phyloP scores from a whole-genome alignment of 176 grass and related monocot species.

The Aegilops tauschii region DNA sequence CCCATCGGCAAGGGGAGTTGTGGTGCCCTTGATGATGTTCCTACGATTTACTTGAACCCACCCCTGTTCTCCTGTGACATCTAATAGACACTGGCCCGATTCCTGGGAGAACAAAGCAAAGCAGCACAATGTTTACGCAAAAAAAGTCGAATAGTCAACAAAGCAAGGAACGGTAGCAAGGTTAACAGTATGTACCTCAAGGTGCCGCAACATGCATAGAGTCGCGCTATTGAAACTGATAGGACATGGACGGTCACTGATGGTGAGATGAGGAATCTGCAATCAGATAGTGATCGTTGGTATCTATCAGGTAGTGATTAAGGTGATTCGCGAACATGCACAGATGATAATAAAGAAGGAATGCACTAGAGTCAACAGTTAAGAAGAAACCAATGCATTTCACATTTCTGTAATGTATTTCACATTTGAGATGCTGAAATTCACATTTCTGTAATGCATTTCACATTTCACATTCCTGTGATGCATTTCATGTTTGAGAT shows the following conservation, averaged over 20 bases:
- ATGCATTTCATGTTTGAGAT: neutral
- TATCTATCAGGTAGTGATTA: constrained; percentile 17
- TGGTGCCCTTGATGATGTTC: neutral
- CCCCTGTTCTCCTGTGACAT: constrained; percentile 54
- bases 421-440: too few relatives aligned
- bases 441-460: too few relatives aligned
- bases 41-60: constrained; percentile 53
- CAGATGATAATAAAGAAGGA: constrained; percentile 15
- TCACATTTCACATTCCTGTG: too few relatives aligned
- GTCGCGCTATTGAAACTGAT: constrained; percentile 38
- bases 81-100: constrained; percentile 31
- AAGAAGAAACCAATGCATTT: neutral
- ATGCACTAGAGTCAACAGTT: neutral
- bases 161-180: constrained; percentile 9
- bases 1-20: constrained; percentile 40
- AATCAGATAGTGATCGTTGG: constrained; percentile 8
- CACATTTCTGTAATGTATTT: too few relatives aligned
- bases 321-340: neutral
- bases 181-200: constrained; percentile 54
- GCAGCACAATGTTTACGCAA: constrained; percentile 19
- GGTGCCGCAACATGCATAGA: constrained; percentile 49
- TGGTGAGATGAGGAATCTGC: constrained; percentile 51
- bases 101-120: constrained; percentile 17
- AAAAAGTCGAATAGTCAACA: constrained; percentile 10
- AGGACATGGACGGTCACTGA: constrained; percentile 24